Evolutionary conservation across 352 stramenopile genomes (phyloP), one percentile per base, ranked within the genome.

Genomic region (Thalassiosira delicatula): DNA sequence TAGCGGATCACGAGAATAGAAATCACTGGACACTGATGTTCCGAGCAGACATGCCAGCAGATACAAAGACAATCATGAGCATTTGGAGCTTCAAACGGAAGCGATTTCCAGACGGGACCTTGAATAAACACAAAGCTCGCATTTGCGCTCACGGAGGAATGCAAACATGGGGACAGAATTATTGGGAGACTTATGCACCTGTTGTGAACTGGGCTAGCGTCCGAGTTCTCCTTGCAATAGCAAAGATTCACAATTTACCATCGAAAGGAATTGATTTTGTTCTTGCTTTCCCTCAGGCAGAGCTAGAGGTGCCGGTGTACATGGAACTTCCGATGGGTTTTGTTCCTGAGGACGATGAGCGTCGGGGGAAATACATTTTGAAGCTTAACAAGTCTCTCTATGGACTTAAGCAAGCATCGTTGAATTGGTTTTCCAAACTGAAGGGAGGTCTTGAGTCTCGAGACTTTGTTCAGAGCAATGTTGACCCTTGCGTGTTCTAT

Each of bases 401-500:
- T 69, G 77, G 77, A 27, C 32, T 81, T 11, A 85, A 85, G 56
- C 49, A 77, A 67, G 79, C 70, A 42, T 32, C 35, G 25, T 44
- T 53, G 25, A 70, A 82, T 23, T 79, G 71, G 61, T 74, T 70
- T 27, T 35, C 56, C 4, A 72, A 80, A 32, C 29, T 80, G 2
- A 65, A 56, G 29, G 8, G 12, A 19, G 60, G 60, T 17, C 51
- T 80, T 14, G 8, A 35, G n/a, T 33, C 37, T 14, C 11, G 60
- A 30, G 71, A 49, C n/a, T 83, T 83, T 60, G 17, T 54, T 32
- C 73, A 71, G 21, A 70, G 32, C 35, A 51, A 76, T 30, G 61
- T 77, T 17, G 82, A 91, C 57, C 42, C 80, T 51, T 91, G 83
- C 77, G 69, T 91, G 0, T 89, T 88, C 53, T 89, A 86, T 44